phyloP scores from a whole-genome alignment of 306 rosid genomes.

The Trichosanthes cucumerina region DNA sequence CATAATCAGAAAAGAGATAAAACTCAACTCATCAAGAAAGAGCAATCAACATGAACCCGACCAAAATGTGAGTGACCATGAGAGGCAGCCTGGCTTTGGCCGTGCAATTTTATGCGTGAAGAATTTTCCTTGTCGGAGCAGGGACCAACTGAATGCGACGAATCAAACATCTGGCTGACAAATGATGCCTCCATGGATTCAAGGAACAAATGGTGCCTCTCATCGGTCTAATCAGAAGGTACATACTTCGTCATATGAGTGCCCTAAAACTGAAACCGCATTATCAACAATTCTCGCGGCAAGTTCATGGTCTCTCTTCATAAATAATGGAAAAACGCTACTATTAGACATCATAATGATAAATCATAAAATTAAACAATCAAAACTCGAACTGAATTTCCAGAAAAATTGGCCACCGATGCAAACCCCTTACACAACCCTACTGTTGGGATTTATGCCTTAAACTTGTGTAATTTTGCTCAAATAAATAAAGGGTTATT shows the following conservation, averaged over 20 bases:
- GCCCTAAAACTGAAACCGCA: slow-evolving; percentile 7
- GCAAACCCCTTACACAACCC: neutral
- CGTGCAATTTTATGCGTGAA: neutral
- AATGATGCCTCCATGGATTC: slow-evolving; percentile 78
- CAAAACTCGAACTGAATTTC: neutral
- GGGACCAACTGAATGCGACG: slow-evolving; percentile 29
- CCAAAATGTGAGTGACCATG: neutral
- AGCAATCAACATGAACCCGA: slow-evolving; percentile 39
- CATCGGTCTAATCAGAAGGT: slow-evolving; percentile 60
- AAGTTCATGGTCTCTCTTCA: neutral
- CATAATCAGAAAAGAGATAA: neutral
- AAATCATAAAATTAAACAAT: neutral
- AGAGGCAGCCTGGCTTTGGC: neutral
- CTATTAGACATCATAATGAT: neutral
- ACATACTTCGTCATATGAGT: slow-evolving; percentile 17
- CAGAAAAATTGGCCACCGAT: neutral
- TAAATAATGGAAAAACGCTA: neutral
- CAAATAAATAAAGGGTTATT: too few species aligned
- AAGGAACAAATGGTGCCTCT: slow-evolving; percentile 67
- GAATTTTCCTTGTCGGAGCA: neutral
- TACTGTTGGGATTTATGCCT: too few species aligned
- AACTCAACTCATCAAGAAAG: neutral
- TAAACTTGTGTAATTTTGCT: too few species aligned
- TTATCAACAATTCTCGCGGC: neutral
- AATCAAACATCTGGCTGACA: slow-evolving; percentile 43